Percentiles rank a stretch among this genome's conserved stretches.
phyloP scores from a whole-genome alignment of 768 basidiomycete species.

The Postia placenta region DNA sequence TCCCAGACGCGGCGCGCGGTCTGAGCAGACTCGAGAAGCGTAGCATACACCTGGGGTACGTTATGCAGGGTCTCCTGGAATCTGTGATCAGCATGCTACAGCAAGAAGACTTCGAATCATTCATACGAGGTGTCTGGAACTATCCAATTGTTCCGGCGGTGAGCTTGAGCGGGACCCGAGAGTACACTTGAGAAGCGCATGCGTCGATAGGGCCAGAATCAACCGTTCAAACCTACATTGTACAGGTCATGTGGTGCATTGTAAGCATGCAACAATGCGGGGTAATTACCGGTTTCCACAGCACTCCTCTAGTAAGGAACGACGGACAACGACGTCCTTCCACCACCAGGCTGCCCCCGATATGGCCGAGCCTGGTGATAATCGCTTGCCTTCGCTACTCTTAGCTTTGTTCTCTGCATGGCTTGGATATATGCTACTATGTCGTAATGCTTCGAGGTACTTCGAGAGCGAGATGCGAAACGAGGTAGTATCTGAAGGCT shows the following conservation, averaged over 20 bases:
- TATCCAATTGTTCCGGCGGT: background rate
- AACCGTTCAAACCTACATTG: constrained; percentile 43
- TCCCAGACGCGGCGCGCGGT: constrained; percentile 30
- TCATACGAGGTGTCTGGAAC: constrained; percentile 1
- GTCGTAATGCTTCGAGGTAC: constrained; percentile 43
- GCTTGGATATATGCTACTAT: constrained; percentile 29
- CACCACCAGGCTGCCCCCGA: constrained; percentile 49
- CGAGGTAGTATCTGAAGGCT: constrained; percentile 45
- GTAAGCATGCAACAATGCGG: background rate
- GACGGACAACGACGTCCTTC: constrained; percentile 50
- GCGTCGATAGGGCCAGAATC: constrained; percentile 45
- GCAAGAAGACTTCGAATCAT: background rate
- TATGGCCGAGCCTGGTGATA: background rate
- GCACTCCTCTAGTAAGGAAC: constrained; percentile 51
- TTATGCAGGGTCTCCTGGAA: constrained; percentile 20
- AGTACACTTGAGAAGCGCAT: constrained; percentile 33
- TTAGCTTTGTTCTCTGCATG: constrained; percentile 1
- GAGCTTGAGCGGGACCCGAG: background rate
- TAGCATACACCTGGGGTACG: constrained; percentile 31
- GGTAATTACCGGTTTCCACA: constrained; percentile 38
- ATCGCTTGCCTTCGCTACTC: background rate
- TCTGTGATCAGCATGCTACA: constrained; percentile 1
- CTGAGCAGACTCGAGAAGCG: constrained; percentile 27
- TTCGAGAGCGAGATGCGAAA: constrained; percentile 47
- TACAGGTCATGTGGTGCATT: background rate